Base-by-base conservation (phyloP, 2,329 filamentous ascomycete genomes). In the Orbilia brochopaga region DNA sequence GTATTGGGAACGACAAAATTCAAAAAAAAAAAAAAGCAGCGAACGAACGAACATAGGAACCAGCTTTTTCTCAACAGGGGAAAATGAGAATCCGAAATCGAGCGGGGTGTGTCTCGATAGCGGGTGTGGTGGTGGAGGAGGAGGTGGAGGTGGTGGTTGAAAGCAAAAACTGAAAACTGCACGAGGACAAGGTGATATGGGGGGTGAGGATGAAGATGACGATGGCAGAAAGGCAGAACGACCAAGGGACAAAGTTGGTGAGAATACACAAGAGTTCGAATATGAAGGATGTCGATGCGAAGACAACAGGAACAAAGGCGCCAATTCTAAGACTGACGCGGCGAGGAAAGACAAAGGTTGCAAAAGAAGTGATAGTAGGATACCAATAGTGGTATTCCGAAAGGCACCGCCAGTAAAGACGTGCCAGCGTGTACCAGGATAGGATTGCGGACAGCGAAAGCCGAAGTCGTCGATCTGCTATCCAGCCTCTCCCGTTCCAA, bases 401-500 rank as follows among this genome's bases (percentile, higher is more conserved):
- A 53, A 59, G 60, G 54, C 53, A 15, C 48, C 40, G 58, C 56
- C 67, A 64, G 44, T 37, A 54, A 65, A 72, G 67, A 61, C 32
- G 51, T 15, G 55, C 67, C 67, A 51, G 42, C 61, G 60, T 65
- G 67, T 65, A 72, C 60, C 67, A 61, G 60, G 67, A 54, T 72
- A 53, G 19, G 50, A 40, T 56, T 60, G 54, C 24, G 52, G 67
- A 65, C 51, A 65, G 60, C 67, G 50, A 72, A n/a, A 65, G 59
- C 67, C 67, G 55, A 17, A 57, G 42, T 69, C 46, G 57, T 61
- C 67, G 60, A 65, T 72, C 67, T 51, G 67, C 67, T 59, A 61
- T 61, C 60, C 56, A 72, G 56, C 67, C 67, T 72, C 60, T 70
- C 56, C 67, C 67, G 67, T 72, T 72, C 67, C 67, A 72, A 72